Conservation (phyloP, 2,329 filamentous ascomycete genomes). For the Verticillium zaregamsianum region DNA sequence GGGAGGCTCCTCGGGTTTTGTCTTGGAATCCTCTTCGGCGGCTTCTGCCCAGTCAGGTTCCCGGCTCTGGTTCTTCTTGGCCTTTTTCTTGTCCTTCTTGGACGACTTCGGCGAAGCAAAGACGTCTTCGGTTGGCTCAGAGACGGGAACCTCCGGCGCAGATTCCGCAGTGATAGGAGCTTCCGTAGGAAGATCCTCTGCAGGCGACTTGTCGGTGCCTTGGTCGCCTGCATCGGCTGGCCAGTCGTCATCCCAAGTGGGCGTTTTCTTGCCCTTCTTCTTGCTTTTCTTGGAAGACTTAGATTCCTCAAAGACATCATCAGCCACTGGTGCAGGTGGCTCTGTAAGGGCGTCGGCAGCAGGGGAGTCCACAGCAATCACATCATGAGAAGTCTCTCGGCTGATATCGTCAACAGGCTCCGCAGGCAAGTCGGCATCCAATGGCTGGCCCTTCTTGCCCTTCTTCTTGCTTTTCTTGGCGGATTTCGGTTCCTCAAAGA, state of each 20-base stretch:
- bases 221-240: neutral
- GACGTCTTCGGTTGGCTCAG: slow-evolving; percentile 9
- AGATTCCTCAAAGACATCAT: slow-evolving; percentile 10
- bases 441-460: neutral
- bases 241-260: slow-evolving; percentile 3
- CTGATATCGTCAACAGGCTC: neutral
- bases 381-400: neutral
- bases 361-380: neutral
- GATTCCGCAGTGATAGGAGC: neutral
- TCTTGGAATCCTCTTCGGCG: neutral
- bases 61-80: slow-evolving; percentile 14
- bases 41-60: neutral
- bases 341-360: neutral
- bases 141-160: neutral
- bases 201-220: neutral
- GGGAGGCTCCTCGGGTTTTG: neutral
- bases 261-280: slow-evolving; percentile 11
- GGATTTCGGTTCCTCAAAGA: neutral
- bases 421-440: slow-evolving; percentile 1
- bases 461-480: slow-evolving; percentile 2
- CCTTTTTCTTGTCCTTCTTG: slow-evolving; percentile 38
- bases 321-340: neutral
- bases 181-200: slow-evolving; percentile 15
- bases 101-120: slow-evolving; percentile 26
- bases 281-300: slow-evolving; percentile 6